Evolutionary conservation across 1,284 basidiomycete species (phyloP).

Genomic region (Golubevia sp.): DNA sequence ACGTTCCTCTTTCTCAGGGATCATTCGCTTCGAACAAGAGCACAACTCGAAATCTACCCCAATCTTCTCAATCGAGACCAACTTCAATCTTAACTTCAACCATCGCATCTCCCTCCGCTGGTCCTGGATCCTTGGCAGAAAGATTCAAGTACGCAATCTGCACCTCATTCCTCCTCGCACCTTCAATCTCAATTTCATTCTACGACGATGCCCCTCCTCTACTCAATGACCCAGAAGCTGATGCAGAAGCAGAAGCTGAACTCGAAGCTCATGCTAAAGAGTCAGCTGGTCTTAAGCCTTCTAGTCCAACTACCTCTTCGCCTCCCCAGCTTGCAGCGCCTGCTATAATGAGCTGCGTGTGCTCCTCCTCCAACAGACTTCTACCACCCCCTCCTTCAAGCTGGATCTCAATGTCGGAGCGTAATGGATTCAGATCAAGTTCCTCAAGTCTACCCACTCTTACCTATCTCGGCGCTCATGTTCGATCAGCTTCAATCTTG

Average conservation of each 20-base stretch:
- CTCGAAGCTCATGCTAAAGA: background rate
- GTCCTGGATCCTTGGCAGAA: constrained; percentile 31
- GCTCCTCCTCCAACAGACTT: background rate
- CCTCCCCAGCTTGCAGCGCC: background rate
- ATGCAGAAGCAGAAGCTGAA: constrained; percentile 1
- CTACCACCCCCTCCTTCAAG: background rate
- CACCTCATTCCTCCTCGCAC: constrained; percentile 52
- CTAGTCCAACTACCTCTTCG: background rate
- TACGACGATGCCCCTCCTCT: constrained; percentile 27
- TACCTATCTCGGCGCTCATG: background rate
- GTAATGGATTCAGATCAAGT: background rate
- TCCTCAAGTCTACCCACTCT: background rate
- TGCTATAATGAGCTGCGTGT: background rate
- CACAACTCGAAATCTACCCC: background rate
- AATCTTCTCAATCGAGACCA: background rate
- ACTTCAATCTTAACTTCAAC: background rate
- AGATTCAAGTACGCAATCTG: constrained; percentile 51
- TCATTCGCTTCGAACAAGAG: too few species aligned
- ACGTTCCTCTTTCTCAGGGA: too few species aligned
- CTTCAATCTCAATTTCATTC: constrained; percentile 50
- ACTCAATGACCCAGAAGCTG: background rate
- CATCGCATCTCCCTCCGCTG: constrained; percentile 2
- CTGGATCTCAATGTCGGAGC: background rate
- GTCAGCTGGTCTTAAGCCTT: background rate
- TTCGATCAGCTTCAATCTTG: background rate